Conservation (phyloP, 2,329 filamentous ascomycete genomes). For the Monosporascus sp. region DNA sequence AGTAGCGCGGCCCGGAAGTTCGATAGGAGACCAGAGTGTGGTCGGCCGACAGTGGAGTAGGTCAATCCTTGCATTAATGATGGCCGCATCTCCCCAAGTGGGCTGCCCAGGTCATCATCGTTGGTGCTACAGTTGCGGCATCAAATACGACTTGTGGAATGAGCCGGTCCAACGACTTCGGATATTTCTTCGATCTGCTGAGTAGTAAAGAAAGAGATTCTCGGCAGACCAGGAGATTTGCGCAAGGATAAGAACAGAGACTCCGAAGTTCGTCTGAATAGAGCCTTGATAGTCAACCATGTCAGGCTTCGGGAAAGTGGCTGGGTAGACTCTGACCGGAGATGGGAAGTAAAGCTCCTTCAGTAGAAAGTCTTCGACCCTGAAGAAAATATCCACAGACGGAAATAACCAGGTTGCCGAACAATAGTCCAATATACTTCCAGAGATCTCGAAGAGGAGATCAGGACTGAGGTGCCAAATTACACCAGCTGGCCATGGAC, state of each 20-base stretch:
- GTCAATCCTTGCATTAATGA: background rate
- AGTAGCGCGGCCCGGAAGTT: background rate
- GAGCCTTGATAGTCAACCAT: background rate
- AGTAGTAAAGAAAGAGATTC: background rate
- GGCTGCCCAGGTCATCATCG: background rate
- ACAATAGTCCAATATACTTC: conserved; percentile 18
- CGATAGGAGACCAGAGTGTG: background rate
- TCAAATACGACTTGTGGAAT: background rate
- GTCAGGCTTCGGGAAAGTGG: background rate
- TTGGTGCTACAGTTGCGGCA: background rate
- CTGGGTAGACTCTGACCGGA: background rate
- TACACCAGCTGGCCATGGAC: conserved; percentile 6
- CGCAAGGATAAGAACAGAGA: background rate
- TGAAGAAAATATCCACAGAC: conserved; percentile 13
- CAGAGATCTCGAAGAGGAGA: conserved; percentile 15
- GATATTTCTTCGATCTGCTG: background rate
- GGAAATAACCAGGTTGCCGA: conserved; percentile 15
- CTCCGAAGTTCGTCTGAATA: background rate
- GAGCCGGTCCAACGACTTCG: background rate
- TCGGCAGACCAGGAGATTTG: background rate
- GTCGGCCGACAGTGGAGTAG: too few relatives aligned
- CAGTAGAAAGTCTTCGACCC: background rate
- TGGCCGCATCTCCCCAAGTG: background rate
- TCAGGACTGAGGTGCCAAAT: conserved; percentile 6
- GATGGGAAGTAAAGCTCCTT: background rate